Conservation (phyloP, 768 basidiomycete species). For the Lyophyllum shimeji region DNA sequence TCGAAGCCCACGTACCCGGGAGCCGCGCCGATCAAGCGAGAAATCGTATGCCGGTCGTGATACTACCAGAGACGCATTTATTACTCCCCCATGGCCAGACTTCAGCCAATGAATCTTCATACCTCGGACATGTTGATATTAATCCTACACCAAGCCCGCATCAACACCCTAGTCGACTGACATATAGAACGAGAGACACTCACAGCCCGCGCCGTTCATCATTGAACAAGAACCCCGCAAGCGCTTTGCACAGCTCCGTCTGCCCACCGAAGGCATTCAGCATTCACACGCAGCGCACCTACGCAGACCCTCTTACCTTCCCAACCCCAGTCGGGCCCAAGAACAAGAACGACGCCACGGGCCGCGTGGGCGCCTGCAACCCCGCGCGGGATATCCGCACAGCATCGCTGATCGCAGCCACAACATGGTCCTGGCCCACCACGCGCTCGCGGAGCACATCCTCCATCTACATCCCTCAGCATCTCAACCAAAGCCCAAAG, state of each 20-base stretch:
- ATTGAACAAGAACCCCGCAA: conserved; percentile 88
- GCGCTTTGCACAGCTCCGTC: conserved; percentile 88
- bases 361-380: conserved; percentile 82
- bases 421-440: conserved; percentile 90
- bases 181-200: conserved; percentile 26
- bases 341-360: conserved; percentile 92
- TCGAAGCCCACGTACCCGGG: conserved; percentile 95
- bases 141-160: conserved; percentile 45
- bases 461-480: conserved; percentile 70
- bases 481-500: not conserved
- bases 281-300: not conserved
- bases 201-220: conserved; percentile 85
- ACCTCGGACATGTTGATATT: conserved; percentile 94
- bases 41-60: conserved; percentile 89
- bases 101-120: conserved; percentile 16
- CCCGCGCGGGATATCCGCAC: conserved; percentile 93
- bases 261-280: conserved; percentile 21
- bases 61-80: conserved; percentile 45
- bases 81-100: not conserved
- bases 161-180: not conserved
- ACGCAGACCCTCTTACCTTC: conserved; percentile 50
- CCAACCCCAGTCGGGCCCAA: conserved; percentile 87
- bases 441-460: conserved; percentile 70
- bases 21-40: conserved; percentile 87
- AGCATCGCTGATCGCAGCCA: conserved; percentile 83